Percentiles rank a stretch among this genome's conserved stretches.
phyloP scores from a whole-genome alignment of 805 yeast species.

The Saturnispora hagleri region DNA sequence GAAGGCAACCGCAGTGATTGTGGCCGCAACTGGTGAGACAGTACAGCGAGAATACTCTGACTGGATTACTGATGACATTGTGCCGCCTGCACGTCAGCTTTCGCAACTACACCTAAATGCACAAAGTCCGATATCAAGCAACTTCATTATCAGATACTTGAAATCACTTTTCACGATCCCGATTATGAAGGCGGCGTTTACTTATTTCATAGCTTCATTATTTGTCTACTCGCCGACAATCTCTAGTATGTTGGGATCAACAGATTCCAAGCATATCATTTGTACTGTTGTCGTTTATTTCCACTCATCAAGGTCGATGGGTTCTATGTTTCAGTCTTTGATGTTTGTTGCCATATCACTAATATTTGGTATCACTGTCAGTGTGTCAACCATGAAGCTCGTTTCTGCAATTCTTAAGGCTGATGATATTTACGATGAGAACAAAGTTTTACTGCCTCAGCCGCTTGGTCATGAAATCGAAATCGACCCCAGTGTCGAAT shows the following conservation, averaged over 20 bases:
- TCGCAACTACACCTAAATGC: background rate
- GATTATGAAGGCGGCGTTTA: slow-evolving; percentile 54
- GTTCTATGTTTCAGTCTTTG: slow-evolving; percentile 71
- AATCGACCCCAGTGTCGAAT: background rate
- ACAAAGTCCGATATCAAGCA: background rate
- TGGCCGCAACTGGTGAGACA: slow-evolving; percentile 37
- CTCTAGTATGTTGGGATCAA: slow-evolving; percentile 44
- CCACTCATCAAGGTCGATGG: slow-evolving; percentile 72
- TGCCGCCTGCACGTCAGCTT: slow-evolving; percentile 5
- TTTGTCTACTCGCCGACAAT: slow-evolving; percentile 54
- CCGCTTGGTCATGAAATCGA: background rate
- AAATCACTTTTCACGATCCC: slow-evolving; percentile 7
- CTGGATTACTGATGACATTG: slow-evolving; percentile 16
- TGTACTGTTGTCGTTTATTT: slow-evolving; percentile 81
- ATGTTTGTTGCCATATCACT: slow-evolving; percentile 50
- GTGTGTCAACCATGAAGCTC: slow-evolving; percentile 4
- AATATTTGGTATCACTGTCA: slow-evolving; percentile 29
- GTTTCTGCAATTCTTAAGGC: slow-evolving; percentile 4
- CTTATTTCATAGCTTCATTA: slow-evolving; percentile 64
- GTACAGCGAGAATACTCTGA: slow-evolving; percentile 23
- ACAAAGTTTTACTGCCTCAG: background rate
- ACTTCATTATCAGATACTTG: background rate
- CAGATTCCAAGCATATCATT: slow-evolving; percentile 71
- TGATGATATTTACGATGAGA: background rate
- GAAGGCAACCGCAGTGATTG: slow-evolving; percentile 33